Evolutionary conservation across 2,329 filamentous ascomycete genomes (phyloP).

Genomic region (Alternaria triticina): DNA sequence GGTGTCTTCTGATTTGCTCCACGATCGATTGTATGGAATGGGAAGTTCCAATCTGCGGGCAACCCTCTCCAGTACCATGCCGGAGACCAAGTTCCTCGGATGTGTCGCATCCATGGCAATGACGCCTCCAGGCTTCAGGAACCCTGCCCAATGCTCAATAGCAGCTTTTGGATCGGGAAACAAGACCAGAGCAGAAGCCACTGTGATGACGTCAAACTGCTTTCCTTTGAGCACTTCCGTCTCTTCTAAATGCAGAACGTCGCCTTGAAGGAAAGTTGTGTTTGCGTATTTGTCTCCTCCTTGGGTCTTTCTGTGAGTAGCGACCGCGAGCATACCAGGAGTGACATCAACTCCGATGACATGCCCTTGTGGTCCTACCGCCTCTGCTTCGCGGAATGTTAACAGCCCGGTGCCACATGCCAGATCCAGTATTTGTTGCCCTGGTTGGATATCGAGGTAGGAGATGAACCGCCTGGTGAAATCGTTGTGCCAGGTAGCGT

Average conservation of each 20-base stretch:
- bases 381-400: conserved; percentile 48
- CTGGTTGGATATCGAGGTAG: conserved; percentile 38
- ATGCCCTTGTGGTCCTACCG: conserved; percentile 45
- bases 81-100: conserved; percentile 45
- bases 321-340: conserved; percentile 50
- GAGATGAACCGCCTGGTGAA: conserved; percentile 50
- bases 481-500: conserved; percentile 51
- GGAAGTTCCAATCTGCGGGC: conserved; percentile 40
- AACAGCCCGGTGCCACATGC: conserved; percentile 56
- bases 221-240: conserved; percentile 30
- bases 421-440: conserved; percentile 53
- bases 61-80: conserved; percentile 48
- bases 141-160: conserved; percentile 47
- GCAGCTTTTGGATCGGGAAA: conserved; percentile 48
- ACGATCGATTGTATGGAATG: conserved; percentile 47
- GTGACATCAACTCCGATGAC: conserved; percentile 53
- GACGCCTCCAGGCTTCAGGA: conserved; percentile 50
- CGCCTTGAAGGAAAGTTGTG: conserved; percentile 45
- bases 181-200: conserved; percentile 51
- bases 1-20: conserved; percentile 42
- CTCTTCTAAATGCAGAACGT: conserved; percentile 45
- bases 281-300: conserved; percentile 38
- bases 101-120: conserved; percentile 51
- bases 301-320: conserved; percentile 36
- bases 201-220: conserved; percentile 47